Conservation (phyloP, 257 asterid genomes). For the Solanum pennellii region DNA sequence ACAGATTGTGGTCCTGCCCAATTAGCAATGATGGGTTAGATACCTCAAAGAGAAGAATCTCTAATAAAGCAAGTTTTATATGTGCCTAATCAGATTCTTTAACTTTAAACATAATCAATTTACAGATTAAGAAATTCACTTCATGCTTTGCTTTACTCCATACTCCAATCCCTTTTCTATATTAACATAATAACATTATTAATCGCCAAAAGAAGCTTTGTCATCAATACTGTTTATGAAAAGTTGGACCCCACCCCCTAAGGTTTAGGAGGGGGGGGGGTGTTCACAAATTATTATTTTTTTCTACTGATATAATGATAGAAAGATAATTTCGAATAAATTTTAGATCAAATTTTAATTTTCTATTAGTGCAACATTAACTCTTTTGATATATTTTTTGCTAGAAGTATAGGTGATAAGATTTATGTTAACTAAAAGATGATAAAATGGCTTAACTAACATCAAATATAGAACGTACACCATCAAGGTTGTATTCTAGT, state of each 20-base stretch:
- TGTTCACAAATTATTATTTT: background rate
- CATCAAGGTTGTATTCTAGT: too few relatives aligned
- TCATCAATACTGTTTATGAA: constrained; percentile 7
- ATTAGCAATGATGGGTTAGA: constrained; percentile 22
- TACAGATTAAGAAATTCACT: background rate
- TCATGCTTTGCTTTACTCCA: constrained; percentile 7
- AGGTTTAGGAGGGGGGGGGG: background rate
- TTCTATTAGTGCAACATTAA: background rate
- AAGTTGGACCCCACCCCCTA: constrained; percentile 4
- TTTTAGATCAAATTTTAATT: too few relatives aligned
- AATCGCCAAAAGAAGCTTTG: constrained; percentile 14
- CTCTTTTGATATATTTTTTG: background rate
- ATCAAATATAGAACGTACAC: too few relatives aligned
- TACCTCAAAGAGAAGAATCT: constrained; percentile 16
- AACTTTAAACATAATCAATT: background rate
- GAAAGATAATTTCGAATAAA: too few relatives aligned
- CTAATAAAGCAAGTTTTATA: background rate
- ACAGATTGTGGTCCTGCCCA: constrained; percentile 17
- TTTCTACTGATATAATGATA: background rate
- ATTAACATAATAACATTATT: background rate
- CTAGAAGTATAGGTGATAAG: background rate
- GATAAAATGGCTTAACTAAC: too few relatives aligned
- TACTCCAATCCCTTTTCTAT: constrained; percentile 4
- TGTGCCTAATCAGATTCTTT: constrained; percentile 6
- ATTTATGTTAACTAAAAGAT: too few relatives aligned